These are phyloP conservation scores for Mucor indicus DNA, from an alignment of 371 early-diverging fungal species.

Conservation along the genomic window DNA sequence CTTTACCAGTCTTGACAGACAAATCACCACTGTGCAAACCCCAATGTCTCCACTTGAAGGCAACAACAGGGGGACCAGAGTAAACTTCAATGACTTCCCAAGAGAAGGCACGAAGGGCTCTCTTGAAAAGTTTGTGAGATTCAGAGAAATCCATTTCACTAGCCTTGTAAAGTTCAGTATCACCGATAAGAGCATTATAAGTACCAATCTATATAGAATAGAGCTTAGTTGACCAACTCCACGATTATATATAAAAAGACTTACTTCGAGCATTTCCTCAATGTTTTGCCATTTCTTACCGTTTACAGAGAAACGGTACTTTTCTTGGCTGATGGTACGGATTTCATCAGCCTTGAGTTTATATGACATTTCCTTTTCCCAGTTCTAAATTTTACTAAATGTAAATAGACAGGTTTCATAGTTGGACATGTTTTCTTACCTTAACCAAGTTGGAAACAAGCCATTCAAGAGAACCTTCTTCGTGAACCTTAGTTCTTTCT, in stretches of 20 bases:
- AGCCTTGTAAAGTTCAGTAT: slow-evolving; percentile 50
- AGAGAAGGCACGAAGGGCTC: slow-evolving; percentile 44
- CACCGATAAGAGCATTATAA: slow-evolving; percentile 57
- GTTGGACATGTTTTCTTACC: slow-evolving; percentile 11
- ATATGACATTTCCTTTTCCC: slow-evolving; percentile 58
- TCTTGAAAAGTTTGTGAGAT: slow-evolving; percentile 53
- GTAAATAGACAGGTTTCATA: not conserved
- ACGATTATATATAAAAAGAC: not conserved
- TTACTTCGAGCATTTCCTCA: slow-evolving; percentile 49
- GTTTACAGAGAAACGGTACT: slow-evolving; percentile 50
- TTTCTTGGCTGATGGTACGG: slow-evolving; percentile 43
- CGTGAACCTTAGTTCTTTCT: slow-evolving; percentile 41
- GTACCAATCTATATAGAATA: slow-evolving; percentile 46
- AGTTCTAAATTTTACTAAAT: slow-evolving; percentile 32
- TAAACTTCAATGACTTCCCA: slow-evolving; percentile 55
- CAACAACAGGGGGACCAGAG: slow-evolving; percentile 48
- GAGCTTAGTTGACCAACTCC: too few species aligned
- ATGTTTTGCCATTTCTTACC: slow-evolving; percentile 35
- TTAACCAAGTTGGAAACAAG: slow-evolving; percentile 53
- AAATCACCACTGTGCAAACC: slow-evolving; percentile 44
- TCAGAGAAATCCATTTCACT: slow-evolving; percentile 50
- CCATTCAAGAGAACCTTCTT: slow-evolving; percentile 44
- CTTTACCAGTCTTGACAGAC: slow-evolving; percentile 35
- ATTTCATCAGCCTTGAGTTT: slow-evolving; percentile 47
- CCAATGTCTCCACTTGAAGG: slow-evolving; percentile 59